Evolutionary conservation across 305 asterid genomes (phyloP).

Genomic region (Solanum hybrid): DNA sequence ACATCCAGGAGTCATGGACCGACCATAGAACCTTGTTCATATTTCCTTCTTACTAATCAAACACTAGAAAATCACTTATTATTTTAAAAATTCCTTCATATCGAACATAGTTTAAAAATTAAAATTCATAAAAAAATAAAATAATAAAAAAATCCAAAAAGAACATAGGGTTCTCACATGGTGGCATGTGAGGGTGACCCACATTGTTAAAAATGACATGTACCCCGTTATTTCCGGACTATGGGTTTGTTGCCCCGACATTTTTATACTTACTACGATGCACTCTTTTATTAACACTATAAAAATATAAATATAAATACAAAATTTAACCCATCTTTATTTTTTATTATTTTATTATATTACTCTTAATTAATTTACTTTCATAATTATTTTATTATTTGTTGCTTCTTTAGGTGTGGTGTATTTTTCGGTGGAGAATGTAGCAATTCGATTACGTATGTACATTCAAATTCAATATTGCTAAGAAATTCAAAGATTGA

Average conservation of each 20-base stretch:
- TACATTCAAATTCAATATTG: too few species aligned
- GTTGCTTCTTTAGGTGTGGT: neutral
- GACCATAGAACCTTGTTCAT: neutral
- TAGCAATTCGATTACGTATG: neutral
- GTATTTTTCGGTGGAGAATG: neutral
- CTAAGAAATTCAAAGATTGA: too few species aligned
- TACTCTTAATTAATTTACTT: neutral
- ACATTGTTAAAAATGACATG: slow-evolving; percentile 45
- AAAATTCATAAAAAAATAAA: neutral
- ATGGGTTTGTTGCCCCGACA: slow-evolving; percentile 16
- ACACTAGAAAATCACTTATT: neutral
- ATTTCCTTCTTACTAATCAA: too few species aligned
- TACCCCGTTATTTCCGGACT: slow-evolving; percentile 58
- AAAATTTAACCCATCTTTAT: too few species aligned
- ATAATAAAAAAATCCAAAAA: neutral
- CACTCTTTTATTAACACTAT: neutral
- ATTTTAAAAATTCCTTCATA: neutral
- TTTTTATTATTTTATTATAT: neutral
- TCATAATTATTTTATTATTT: neutral
- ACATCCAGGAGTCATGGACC: neutral
- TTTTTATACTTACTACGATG: slow-evolving; percentile 18
- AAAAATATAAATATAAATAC: neutral
- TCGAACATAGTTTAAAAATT: neutral
- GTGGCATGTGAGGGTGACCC: slow-evolving; percentile 77
- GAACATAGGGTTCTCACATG: slow-evolving; percentile 37